Evolutionary conservation across 2,329 filamentous ascomycete species (phyloP), one percentile per base, ranked within the genome.

Genomic region (Pyricularia grisea): DNA sequence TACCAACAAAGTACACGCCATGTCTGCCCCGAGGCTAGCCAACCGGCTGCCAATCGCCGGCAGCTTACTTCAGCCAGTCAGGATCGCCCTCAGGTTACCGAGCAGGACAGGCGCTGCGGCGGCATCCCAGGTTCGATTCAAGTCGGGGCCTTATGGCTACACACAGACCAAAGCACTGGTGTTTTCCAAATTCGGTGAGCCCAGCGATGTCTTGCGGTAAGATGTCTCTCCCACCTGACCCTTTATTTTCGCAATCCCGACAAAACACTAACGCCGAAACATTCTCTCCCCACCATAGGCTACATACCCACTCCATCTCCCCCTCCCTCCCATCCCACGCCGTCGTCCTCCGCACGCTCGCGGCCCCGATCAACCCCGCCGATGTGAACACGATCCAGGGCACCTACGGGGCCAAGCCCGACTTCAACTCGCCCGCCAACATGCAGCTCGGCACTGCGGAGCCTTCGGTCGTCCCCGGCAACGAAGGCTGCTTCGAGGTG

Each of bases 361-460:
- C 94, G 36, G 89, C 93, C 0, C 93, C 95, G 69, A 92, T 99
- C 79, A 99, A 99, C 82, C 95, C 95, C 28, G 94, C 95, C 76
- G 95, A 99, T 81, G 92, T 99, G 79, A 99, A 99, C 83, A 94
- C 94, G 75, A 92, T 99, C 75, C 95, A 99, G 83, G 95, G 95
- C 73, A 93, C 94, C 4, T 99, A 99, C 81, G 94, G 94, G 71
- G 89, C 89, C 65, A 93, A 93, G 77, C 93, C 94, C 0, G 82
- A 86, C 64, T 94, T 97, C 79, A 89, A 88, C 23, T 89, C 88
- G 6, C 42, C 42, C 17, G 42, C 42, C 14, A 50, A 50, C 42
- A 80, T 87, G 1, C 87, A 72, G 9, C 69, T 99, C 68, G 92
- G 93, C 69, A 97, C 94, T 0, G 73, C 88, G 0, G 83, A 88